Base-by-base conservation (phyloP, 192 early-diverging fungal species). In the Coemansia sp. region DNA sequence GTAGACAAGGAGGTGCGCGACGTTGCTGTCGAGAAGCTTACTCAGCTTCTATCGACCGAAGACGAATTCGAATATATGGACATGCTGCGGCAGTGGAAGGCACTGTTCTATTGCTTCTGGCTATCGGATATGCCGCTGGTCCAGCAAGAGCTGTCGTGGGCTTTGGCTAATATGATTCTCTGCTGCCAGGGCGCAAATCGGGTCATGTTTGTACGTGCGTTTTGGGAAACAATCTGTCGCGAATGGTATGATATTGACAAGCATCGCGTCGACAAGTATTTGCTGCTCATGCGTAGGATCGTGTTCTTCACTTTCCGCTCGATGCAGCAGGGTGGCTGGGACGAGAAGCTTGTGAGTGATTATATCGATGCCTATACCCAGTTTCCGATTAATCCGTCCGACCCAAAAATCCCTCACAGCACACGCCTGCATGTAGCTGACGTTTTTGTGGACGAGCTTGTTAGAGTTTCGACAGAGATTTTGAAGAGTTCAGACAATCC, bases 71-170 rank as follows among this genome's bases (percentile, higher is more conserved):
- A 68, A 19, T 66, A 89, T 10, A 69, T 80, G 42, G 88, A 92
- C 37, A 76, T 96, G 61, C 53, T 86, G 51, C 90, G 91, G 66
- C 83, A 94, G 11, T 96, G 93, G 92, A 93, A 94, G 78, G 93
- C 89, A 14, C 82, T 96, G 13, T 96, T 94, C 53, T 96, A 94
- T 68, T 90, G 93, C 65, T 92, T 93, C 63, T 98, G 95, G 95
- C 92, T 98, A 86, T 93, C 93, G 0, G 95, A 98, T 73, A 98
- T 94, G 76, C 91, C 91, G 12, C 62, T 91, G 42, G 83, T 98
- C 24, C 95, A 98, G 64, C 91, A 94, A 69, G 84, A 89, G 61
- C 73, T 98, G 50, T 88, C 91, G 25, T 86, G 90, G 55, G 85
- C 83, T 15, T 78, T 98, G n/a, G 89, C 87, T 0, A 70, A 54